Base-by-base conservation (phyloP, 176 grass and related monocot genomes). In the Canna indica region DNA sequence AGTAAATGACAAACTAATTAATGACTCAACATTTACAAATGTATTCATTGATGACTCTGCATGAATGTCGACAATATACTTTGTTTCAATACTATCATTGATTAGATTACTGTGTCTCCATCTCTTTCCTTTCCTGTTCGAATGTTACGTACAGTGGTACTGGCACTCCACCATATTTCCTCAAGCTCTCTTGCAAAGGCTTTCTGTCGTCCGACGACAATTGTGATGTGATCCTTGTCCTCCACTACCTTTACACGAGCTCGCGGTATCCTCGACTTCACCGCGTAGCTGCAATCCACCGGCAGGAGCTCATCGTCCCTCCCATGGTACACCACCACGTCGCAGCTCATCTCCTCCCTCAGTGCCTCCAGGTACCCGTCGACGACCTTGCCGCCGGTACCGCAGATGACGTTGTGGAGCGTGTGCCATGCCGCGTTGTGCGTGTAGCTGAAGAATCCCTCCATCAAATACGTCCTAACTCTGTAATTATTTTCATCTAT, bases 401-500 rank as follows among this genome's bases (percentile, higher is more conserved):
- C 88, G 53, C 85, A 96, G 71, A 96, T 91, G 79, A 96, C 88
- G 83, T 96, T 96, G 92, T 96, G 92, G 35, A 96, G 82, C 13
- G 92, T 96, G 83, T 96, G 92, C 92, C 92, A 96, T 41, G 92
- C 92, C 8, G 92, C 92, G 77, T 96, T 91, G 79, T 96, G 92
- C 26, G 92, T 96, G 83, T 96, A 88, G 76, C 88, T 87, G 85
- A 96, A 89, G 85, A 96, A 96, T 12, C 82, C 88, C 60, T 96
- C 88, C 28, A 91, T 91, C 68, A 96, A 6, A 81, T 76, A 96
- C 67, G 81, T 91, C 64, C 82, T 42, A 63, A 90, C 71, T 85
- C 92, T 96, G 82, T 1, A 7, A 57, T 9, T 9, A 57, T 7
- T 25, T 25, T 15, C 46, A 5, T 47, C 12, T 14, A 47, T 14